Base-by-base conservation (phyloP, 495 filamentous ascomycete genomes). In the Aspergillus nidulans region DNA sequence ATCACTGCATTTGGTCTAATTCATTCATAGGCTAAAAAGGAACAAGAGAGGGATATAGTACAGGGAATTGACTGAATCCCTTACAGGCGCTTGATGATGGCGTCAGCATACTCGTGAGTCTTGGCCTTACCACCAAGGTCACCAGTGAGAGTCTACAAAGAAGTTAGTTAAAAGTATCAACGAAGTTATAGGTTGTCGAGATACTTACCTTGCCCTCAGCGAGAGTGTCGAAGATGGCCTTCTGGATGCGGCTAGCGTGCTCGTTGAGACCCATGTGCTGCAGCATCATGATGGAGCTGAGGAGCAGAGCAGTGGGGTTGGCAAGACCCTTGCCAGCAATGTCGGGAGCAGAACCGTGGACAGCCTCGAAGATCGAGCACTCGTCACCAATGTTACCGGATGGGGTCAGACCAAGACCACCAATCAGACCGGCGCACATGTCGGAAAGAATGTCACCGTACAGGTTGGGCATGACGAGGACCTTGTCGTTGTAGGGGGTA, bases 391-490 rank as follows among this genome's bases (percentile, higher is more conserved):
- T 97, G 81, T 98, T 98, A 63, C 92, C 95, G 32, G 91, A 96
- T 55, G 94, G 94, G 46, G 94, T 97, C 32, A 98, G 83, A 68
- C 94, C 94, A 55, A 98, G 87, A 73, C 94, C 95, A 69, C 94
- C 94, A 63, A 97, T 98, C 55, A 98, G 81, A 77, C 95, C 94
- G 63, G 94, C 94, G 76, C 94, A 97, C 90, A 98, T 95, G 74
- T 98, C 94, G 63, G 94, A 97, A 57, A 98, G 83, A 82, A 98
- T 98, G 73, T 98, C 94, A 73, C 94, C 94, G 78, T 98, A 97
- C 60, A 98, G 78, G 78, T 98, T 98, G 70, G 94, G 95, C 95
- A 97, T 97, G 71, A 98, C 94, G 54, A 98, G 85, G 51, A 98
- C 94, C 80, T 96, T 96, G 83, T 97, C 94, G 78, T 91, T 95